Conservation (phyloP, 768 basidiomycete species). For the Suillus subalutaceus region DNA sequence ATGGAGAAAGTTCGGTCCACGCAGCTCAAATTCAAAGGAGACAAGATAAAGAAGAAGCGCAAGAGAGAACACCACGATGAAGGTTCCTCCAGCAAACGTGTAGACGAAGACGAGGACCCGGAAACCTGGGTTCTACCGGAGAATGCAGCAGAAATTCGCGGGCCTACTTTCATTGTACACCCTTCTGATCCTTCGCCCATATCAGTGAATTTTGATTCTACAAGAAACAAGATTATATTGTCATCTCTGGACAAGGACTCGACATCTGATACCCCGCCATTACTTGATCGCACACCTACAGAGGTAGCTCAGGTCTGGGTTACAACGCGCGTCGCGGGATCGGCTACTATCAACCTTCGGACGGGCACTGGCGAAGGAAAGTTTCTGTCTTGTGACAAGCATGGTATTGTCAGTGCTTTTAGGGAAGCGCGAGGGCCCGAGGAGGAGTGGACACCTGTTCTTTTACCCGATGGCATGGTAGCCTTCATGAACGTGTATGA, state of each 20-base stretch:
- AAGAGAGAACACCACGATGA: conserved; percentile 55
- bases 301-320: conserved; percentile 95
- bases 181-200: conserved; percentile 81
- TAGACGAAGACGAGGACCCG: conserved; percentile 63
- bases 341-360: conserved; percentile 82
- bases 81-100: conserved; percentile 45
- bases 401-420: conserved; percentile 82
- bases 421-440: conserved; percentile 90
- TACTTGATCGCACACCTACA: conserved; percentile 71
- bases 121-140: conserved; percentile 84
- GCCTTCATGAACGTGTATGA: conserved; percentile 89
- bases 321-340: conserved; percentile 81
- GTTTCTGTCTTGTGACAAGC: conserved; percentile 86
- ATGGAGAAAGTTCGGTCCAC: conserved; percentile 61
- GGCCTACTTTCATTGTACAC: conserved; percentile 85
- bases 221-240: conserved; percentile 72
- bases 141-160: conserved; percentile 71
- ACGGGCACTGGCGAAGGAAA: conserved; percentile 89
- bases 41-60: conserved; percentile 82
- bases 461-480: conserved; percentile 83
- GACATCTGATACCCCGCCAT: conserved; percentile 35
- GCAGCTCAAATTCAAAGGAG: conserved; percentile 89
- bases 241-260: conserved; percentile 66
- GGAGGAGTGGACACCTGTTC: conserved; percentile 90
- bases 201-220: conserved; percentile 77